Conservation (phyloP, 2,329 filamentous ascomycete genomes). For the Verticillium nubilum region DNA sequence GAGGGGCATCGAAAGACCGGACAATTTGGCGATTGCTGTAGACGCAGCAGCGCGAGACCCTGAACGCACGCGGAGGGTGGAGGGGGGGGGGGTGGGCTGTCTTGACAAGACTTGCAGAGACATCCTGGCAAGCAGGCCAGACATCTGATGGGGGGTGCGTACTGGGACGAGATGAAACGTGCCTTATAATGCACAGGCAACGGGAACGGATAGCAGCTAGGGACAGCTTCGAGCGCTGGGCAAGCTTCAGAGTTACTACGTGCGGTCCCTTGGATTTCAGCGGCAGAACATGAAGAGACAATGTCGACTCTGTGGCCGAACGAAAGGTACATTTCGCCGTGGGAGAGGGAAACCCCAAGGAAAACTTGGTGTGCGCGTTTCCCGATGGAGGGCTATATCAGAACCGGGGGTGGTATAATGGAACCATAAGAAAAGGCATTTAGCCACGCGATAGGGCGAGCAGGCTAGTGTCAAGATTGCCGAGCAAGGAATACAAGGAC, state of each 20-base stretch:
- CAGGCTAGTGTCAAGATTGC: neutral
- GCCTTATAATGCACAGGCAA: conserved; percentile 32
- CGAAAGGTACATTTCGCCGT: neutral
- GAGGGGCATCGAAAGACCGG: conserved; percentile 22
- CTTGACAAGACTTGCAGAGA: conserved; percentile 28
- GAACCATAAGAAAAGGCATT: conserved; percentile 9
- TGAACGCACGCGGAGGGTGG: conserved; percentile 18
- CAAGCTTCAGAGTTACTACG: neutral
- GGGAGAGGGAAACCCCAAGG: neutral
- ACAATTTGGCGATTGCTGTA: conserved; percentile 26
- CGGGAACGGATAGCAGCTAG: neutral
- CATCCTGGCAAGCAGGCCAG: conserved; percentile 23
- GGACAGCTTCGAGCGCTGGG: neutral
- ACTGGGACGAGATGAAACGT: conserved; percentile 39
- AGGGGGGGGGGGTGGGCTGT: conserved; percentile 19
- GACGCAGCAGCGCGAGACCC: conserved; percentile 22
- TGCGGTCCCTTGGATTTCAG: neutral
- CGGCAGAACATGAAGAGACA: neutral
- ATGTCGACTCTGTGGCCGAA: neutral
- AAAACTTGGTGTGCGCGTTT: neutral
- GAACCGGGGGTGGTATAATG: conserved; percentile 13
- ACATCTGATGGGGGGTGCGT: conserved; percentile 21
- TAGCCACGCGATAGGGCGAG: conserved; percentile 12
- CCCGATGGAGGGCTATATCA: conserved; percentile 12
- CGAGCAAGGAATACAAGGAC: neutral